Conservation (phyloP, 257 asterid species). For the Nicotiana knightiana region DNA sequence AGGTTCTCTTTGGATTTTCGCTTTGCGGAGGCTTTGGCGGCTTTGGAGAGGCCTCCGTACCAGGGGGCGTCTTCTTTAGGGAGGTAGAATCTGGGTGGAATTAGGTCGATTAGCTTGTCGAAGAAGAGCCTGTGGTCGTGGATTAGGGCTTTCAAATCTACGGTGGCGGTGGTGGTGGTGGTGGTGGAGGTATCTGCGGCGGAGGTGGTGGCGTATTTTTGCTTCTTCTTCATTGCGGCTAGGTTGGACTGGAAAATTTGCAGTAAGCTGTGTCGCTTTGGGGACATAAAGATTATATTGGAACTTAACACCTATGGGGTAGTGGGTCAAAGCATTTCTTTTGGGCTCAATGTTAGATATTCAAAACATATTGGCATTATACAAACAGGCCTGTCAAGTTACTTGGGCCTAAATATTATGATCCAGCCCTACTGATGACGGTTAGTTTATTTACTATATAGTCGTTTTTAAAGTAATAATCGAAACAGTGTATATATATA, state of each 20-base stretch:
- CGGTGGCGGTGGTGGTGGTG: not conserved
- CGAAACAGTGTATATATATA: too few species aligned
- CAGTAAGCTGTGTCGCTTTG: not conserved
- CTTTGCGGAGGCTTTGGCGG: conserved; percentile 68
- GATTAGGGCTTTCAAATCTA: conserved; percentile 38
- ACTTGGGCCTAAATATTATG: too few species aligned
- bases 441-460: too few species aligned
- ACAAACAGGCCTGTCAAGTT: not conserved
- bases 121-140: conserved; percentile 47
- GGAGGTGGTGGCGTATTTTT: not conserved
- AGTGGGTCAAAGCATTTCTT: not conserved
- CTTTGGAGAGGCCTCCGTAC: conserved; percentile 70
- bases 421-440: not conserved
- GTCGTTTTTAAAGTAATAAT: too few species aligned
- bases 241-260: not conserved
- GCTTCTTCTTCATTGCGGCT: conserved; percentile 10
- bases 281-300: not conserved
- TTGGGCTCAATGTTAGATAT: not conserved
- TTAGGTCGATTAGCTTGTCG: conserved; percentile 53
- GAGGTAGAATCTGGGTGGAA: conserved; percentile 77
- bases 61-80: conserved; percentile 72
- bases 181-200: not conserved
- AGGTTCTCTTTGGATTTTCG: conserved; percentile 53
- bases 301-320: not conserved
- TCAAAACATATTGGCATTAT: not conserved